Evolutionary conservation across 148 eudicot species (phyloP), one percentile per base, ranked within the genome.

Genomic region (Cornus suecica): DNA sequence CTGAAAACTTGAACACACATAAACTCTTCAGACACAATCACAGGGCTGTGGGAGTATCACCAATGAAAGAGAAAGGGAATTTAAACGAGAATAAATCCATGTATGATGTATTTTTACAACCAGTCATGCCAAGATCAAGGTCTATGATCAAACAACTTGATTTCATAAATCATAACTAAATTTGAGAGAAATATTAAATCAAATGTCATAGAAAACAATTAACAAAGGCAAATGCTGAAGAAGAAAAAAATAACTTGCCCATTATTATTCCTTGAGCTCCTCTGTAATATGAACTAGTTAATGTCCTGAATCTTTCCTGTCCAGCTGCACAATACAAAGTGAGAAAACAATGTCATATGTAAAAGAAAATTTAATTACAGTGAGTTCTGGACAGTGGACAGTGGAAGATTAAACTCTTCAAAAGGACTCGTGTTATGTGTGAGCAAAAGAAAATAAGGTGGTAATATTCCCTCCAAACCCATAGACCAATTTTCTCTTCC

Each of bases 191-290:
- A 58, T 18, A 71, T 29, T 18, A 56, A 73, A 24, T 62, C 25
- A 34, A 62, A 28, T 37, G 30, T 6, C 42, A 24, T 10, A 29
- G 22, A 34, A 27, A 32, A 66, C 29, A 48, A 8, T 51, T 2
- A 37, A 37, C 30, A 14, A 10, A 0, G 31, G 56, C 32, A 68
- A n/a, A 68, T 29, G 20, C 45, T 26, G 15, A 63, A 77, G 30
- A 34, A 11, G n/a, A n/a, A 75, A 1, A 32, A 37, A 68, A 66
- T 30, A 78, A 27, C 80, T 75, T 88, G 87, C 98, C 98, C 94
- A 94, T 90, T 76, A 94, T 91, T n/a, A 94, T 71, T 73, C 98
- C 98, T 79, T 94, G 98, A 70, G 98, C 98, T 76, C 98, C 98
- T 88, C 98, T 86, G 71, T 94, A 94, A 77, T 94, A 94, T 41